phyloP scores from a whole-genome alignment of 2,329 filamentous ascomycete species.

The Hansfordia pulvinata region DNA sequence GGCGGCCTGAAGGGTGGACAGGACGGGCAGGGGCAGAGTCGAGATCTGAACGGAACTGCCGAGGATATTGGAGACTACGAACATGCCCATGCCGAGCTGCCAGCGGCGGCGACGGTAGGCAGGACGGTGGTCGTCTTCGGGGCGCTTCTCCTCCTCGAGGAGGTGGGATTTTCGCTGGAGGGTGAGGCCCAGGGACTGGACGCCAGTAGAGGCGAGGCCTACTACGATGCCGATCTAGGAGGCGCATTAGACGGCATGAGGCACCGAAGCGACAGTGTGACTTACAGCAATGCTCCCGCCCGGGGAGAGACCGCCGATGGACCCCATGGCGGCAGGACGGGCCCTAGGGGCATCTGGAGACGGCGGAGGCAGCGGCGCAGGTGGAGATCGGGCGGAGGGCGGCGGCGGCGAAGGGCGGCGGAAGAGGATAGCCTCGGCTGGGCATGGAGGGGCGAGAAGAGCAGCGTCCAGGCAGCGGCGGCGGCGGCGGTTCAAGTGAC shows the following conservation, averaged over 20 bases:
- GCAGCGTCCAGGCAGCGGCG: too few relatives aligned
- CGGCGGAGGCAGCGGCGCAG: too few relatives aligned
- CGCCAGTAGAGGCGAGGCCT: constrained; percentile 81
- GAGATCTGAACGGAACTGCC: constrained; percentile 97
- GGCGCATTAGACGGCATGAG: constrained; percentile 8
- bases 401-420: too few relatives aligned
- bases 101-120: constrained; percentile 84
- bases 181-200: constrained; percentile 89
- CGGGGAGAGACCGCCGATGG: constrained; percentile 63
- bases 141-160: constrained; percentile 85
- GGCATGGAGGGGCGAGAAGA: too few relatives aligned
- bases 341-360: constrained; percentile 31
- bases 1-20: constrained; percentile 90
- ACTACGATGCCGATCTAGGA: constrained; percentile 78
- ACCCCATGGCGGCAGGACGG: constrained; percentile 45
- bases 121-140: constrained; percentile 65
- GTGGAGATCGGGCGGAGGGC: too few relatives aligned
- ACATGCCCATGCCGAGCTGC: constrained; percentile 97
- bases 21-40: constrained; percentile 80
- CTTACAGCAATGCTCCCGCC: constrained; percentile 65
- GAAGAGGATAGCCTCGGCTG: too few relatives aligned
- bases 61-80: constrained; percentile 84
- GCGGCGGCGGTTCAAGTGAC: too few relatives aligned
- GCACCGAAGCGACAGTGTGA: constrained; percentile 9
- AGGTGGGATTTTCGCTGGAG: constrained; percentile 97